Evolutionary conservation across 2,329 filamentous ascomycete genomes (phyloP).

Genomic region (Calycina herbarum): DNA sequence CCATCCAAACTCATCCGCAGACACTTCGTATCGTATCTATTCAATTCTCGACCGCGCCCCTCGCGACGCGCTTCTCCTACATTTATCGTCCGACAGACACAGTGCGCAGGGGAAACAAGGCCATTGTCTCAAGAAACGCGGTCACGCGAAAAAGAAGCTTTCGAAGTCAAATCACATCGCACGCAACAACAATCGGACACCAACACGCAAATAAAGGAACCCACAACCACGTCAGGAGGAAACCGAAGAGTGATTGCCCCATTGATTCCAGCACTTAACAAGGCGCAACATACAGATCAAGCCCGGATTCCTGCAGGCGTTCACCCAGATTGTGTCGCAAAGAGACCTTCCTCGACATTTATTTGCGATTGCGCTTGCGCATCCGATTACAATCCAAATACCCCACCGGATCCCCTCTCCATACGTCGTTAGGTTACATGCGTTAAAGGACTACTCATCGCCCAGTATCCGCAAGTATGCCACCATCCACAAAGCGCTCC

Average conservation of each 20-base stretch:
- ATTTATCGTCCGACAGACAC: not conserved
- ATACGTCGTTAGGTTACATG: not conserved
- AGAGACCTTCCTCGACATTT: not conserved
- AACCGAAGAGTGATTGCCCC: conserved; percentile 20
- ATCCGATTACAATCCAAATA: not conserved
- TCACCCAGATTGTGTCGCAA: conserved; percentile 27
- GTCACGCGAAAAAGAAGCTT: conserved; percentile 14
- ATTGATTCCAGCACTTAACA: not conserved
- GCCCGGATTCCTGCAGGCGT: conserved; percentile 4
- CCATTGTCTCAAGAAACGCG: conserved; percentile 16
- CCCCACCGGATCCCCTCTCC: conserved; percentile 3
- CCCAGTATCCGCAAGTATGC: conserved; percentile 35
- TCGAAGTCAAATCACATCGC: conserved; percentile 15
- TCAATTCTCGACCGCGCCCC: not conserved
- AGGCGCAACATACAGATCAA: not conserved
- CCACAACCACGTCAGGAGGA: conserved; percentile 15
- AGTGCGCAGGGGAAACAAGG: conserved; percentile 12
- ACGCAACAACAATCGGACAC: conserved; percentile 15
- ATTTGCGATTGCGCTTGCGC: conserved; percentile 5
- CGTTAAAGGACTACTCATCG: conserved; percentile 11
- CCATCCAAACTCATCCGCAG: not conserved
- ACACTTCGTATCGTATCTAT: not conserved
- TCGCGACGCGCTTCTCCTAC: not conserved
- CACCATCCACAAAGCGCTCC: conserved; percentile 42
- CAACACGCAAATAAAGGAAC: conserved; percentile 20